phyloP scores from a whole-genome alignment of 208 protist genomes.

The Acanthamoeba culbertsoni region DNA sequence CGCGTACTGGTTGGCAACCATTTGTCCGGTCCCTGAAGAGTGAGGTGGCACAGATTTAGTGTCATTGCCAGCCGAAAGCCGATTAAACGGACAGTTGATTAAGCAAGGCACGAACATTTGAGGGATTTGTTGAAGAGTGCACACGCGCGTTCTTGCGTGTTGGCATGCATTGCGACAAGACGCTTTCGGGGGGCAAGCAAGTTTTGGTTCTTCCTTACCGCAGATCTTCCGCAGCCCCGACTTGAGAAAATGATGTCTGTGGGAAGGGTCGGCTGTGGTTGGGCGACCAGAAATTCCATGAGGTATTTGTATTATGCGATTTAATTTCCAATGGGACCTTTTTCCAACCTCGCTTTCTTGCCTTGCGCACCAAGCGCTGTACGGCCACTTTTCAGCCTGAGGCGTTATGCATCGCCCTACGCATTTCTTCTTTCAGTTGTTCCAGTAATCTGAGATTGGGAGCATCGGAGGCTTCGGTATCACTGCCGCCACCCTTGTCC shows the following conservation, averaged over 20 bases:
- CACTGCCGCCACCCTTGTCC: not conserved
- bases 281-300: too few relatives aligned
- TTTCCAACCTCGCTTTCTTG: not conserved
- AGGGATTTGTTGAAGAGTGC: slow-evolving; percentile 3
- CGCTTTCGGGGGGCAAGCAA: too few relatives aligned
- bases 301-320: too few relatives aligned
- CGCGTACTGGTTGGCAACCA: not conserved
- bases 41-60: not conserved
- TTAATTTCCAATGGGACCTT: too few relatives aligned
- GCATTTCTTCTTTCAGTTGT: not conserved
- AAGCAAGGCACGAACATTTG: not conserved
- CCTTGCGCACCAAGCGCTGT: too few relatives aligned
- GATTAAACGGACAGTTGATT: not conserved
- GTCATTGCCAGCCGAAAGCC: not conserved
- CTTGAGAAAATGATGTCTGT: too few relatives aligned
- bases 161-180: not conserved
- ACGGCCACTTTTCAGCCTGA: too few relatives aligned
- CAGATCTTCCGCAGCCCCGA: too few relatives aligned
- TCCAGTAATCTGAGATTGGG: not conserved
- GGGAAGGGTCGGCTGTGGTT: too few relatives aligned
- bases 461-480: not conserved
- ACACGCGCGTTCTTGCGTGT: not conserved
- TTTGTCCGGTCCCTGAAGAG: not conserved
- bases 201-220: too few relatives aligned
- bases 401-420: not conserved